phyloP scores from a whole-genome alignment of 305 asterid genomes.

The Fraxinus velutina region DNA sequence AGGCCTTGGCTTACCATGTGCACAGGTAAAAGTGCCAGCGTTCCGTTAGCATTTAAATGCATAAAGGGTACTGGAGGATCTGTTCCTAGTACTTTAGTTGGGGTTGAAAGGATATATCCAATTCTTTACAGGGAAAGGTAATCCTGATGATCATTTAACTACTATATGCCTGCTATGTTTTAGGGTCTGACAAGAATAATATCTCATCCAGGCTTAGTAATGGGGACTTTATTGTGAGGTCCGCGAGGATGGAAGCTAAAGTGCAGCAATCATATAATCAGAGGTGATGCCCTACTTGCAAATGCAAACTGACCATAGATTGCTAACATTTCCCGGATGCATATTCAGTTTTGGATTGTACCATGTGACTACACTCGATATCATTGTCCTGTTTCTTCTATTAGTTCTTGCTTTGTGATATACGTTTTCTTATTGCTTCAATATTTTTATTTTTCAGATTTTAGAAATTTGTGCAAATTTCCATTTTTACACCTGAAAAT shows the following conservation, averaged over 20 bases:
- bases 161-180: slow-evolving; percentile 3
- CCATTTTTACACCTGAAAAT: not conserved
- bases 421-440: not conserved
- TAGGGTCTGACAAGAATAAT: slow-evolving; percentile 28
- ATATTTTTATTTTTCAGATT: not conserved
- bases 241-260: slow-evolving; percentile 70
- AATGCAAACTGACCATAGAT: not conserved
- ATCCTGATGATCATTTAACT: slow-evolving; percentile 15
- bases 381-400: not conserved
- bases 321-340: not conserved
- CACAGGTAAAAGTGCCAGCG: slow-evolving; percentile 59
- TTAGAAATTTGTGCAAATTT: not conserved
- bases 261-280: slow-evolving; percentile 51
- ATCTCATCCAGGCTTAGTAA: slow-evolving; percentile 52
- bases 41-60: slow-evolving; percentile 80
- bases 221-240: slow-evolving; percentile 65
- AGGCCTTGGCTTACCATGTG: slow-evolving; percentile 23
- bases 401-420: not conserved
- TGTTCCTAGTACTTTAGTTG: slow-evolving; percentile 76
- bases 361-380: not conserved
- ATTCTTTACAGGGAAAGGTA: slow-evolving; percentile 87
- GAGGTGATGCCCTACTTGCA: slow-evolving; percentile 45
- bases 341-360: not conserved
- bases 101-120: slow-evolving; percentile 77
- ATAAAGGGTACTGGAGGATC: slow-evolving; percentile 82